Conservation (phyloP, 2,329 filamentous ascomycete species). For the Nothophoma quercina region DNA sequence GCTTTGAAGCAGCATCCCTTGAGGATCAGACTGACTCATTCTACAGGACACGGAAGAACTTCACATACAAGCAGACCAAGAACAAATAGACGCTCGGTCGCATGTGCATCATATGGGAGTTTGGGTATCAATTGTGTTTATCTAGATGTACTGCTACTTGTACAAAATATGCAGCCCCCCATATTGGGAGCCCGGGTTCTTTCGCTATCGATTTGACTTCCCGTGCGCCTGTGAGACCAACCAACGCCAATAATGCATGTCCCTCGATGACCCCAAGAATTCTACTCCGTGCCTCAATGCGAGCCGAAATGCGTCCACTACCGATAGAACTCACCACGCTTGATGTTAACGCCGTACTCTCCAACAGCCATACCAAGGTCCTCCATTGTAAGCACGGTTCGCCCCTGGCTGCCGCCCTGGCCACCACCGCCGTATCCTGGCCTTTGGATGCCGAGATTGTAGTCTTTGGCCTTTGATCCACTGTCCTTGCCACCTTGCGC, state of each 20-base stretch:
- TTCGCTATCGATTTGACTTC: slow-evolving; percentile 2
- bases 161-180: slow-evolving; percentile 38
- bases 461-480: slow-evolving; percentile 54
- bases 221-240: slow-evolving; percentile 30
- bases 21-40: too few relatives aligned
- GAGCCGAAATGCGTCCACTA: slow-evolving; percentile 53
- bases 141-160: slow-evolving; percentile 44
- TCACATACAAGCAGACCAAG: slow-evolving; percentile 74
- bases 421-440: slow-evolving; percentile 77
- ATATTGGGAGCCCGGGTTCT: neutral
- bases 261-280: slow-evolving; percentile 1
- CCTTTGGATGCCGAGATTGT: slow-evolving; percentile 58
- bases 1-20: too few relatives aligned
- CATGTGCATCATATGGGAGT: slow-evolving; percentile 42
- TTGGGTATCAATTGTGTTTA: slow-evolving; percentile 47
- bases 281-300: neutral
- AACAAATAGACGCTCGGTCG: slow-evolving; percentile 62
- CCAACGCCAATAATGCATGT: slow-evolving; percentile 41
- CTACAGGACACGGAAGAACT: slow-evolving; percentile 70
- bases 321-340: slow-evolving; percentile 95
- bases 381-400: slow-evolving; percentile 97
- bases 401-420: slow-evolving; percentile 84
- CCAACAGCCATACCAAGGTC: slow-evolving; percentile 97
- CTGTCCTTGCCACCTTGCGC: slow-evolving; percentile 59
- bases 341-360: slow-evolving; percentile 97